phyloP scores from a whole-genome alignment of 352 stramenopile species.

The Lagenidium sp. region DNA sequence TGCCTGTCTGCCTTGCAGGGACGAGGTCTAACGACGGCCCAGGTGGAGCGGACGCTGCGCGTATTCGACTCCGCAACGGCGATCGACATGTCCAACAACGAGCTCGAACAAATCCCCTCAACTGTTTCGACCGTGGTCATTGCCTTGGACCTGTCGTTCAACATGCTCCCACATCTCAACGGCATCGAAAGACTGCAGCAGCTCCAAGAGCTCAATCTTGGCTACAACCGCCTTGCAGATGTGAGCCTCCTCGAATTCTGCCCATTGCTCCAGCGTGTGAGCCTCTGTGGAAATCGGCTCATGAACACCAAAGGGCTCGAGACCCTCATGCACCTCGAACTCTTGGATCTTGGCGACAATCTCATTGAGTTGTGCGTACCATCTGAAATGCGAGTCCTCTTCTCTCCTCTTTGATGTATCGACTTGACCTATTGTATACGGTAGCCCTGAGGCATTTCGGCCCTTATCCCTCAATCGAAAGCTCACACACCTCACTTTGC shows the following conservation, averaged over 20 bases:
- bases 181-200: constrained; percentile 53
- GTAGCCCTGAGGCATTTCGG: constrained; percentile 49
- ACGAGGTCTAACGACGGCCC: constrained; percentile 33
- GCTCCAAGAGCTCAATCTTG: constrained; percentile 56
- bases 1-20: too few species aligned
- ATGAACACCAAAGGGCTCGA: constrained; percentile 60
- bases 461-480: constrained; percentile 56
- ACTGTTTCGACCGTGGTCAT: constrained; percentile 35
- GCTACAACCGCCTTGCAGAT: constrained; percentile 56
- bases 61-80: constrained; percentile 55
- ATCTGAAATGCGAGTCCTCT: too few species aligned
- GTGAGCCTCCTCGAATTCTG: constrained; percentile 61
- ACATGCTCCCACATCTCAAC: constrained; percentile 28
- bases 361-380: constrained; percentile 65
- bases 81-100: constrained; percentile 70
- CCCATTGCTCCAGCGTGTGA: constrained; percentile 40
- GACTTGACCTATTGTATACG: not conserved
- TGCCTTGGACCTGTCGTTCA: constrained; percentile 65
- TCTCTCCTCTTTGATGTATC: not conserved
- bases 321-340: constrained; percentile 44
- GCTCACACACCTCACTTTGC: constrained; percentile 55
- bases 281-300: constrained; percentile 62
- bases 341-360: constrained; percentile 64
- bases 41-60: constrained; percentile 53
- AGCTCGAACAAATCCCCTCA: constrained; percentile 47